Percentiles rank a stretch among this genome's conserved stretches.
These are phyloP conservation scores for Starmerella apicola DNA, from an alignment of 805 yeast species.

Conservation along the genomic window DNA sequence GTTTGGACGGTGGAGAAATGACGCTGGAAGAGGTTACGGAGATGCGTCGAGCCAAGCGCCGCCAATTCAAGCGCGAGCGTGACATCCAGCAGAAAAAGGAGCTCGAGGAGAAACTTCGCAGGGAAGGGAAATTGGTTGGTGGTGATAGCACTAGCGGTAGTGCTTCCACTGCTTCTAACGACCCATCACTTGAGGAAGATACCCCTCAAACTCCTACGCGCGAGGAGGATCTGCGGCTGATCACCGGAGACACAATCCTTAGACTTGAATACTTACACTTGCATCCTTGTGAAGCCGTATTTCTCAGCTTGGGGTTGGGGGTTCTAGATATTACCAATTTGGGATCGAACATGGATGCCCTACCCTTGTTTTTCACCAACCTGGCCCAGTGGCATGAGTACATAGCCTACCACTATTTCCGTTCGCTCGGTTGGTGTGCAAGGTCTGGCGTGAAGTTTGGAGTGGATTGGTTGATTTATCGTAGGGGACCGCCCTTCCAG, in stretches of 20 bases:
- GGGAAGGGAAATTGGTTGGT: constrained; percentile 8
- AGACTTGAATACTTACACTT: constrained; percentile 44
- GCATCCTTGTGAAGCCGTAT: constrained; percentile 64
- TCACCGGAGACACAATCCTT: constrained; percentile 20
- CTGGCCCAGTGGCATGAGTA: constrained; percentile 35
- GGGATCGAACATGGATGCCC: constrained; percentile 5
- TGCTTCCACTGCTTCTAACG: neutral
- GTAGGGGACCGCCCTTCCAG: constrained; percentile 86
- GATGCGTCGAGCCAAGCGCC: constrained; percentile 56
- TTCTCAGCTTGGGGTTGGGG: constrained; percentile 47
- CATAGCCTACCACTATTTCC: constrained; percentile 71
- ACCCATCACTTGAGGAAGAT: neutral
- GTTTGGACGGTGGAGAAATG: constrained; percentile 31
- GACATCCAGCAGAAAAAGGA: constrained; percentile 43
- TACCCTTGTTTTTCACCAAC: constrained; percentile 2
- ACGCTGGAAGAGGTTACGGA: constrained; percentile 62
- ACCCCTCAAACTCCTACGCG: constrained; percentile 15
- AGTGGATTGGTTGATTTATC: constrained; percentile 68
- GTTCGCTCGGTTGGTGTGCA: constrained; percentile 90
- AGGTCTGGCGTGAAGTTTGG: constrained; percentile 88
- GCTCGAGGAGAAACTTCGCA: constrained; percentile 29
- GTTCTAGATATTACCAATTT: constrained; percentile 30
- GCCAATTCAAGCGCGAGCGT: constrained; percentile 58
- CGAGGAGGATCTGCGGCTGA: constrained; percentile 19
- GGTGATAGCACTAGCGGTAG: constrained; percentile 10